Percentiles rank a stretch among this genome's conserved stretches.
phyloP scores from a whole-genome alignment of 192 early-diverging fungal genomes.

The Coemansia nantahalensis region DNA sequence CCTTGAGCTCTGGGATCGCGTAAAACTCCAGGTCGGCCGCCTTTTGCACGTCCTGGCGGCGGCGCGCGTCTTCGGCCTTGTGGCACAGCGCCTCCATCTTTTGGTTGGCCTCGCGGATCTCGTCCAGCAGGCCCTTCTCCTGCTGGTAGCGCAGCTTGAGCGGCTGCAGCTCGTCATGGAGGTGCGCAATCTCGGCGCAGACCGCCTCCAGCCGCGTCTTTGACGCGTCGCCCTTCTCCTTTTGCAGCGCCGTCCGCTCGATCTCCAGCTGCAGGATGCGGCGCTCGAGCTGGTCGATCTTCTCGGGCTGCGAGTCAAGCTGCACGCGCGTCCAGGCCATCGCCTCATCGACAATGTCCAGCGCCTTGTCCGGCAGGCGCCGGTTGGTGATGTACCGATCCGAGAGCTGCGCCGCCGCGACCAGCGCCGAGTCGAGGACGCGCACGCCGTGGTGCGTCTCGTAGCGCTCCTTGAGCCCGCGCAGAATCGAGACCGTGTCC shows the following conservation, averaged over 20 bases:
- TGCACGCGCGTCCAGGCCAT: conserved; percentile 95
- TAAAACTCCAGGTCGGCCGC: conserved; percentile 94
- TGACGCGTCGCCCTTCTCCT: conserved; percentile 88
- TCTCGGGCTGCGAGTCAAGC: conserved; percentile 94
- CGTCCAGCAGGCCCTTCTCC: conserved; percentile 85
- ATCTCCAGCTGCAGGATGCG: conserved; percentile 91
- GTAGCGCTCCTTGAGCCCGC: conserved; percentile 75
- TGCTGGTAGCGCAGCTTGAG: conserved; percentile 80
- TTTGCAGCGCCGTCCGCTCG: conserved; percentile 88
- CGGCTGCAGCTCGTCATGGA: conserved; percentile 87
- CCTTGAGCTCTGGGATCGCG: conserved; percentile 87
- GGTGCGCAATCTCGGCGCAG: conserved; percentile 74
- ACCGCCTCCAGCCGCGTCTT: conserved; percentile 76
- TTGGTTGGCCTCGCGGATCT: conserved; percentile 79
- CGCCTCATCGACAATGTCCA: conserved; percentile 91
- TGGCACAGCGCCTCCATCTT: conserved; percentile 85
- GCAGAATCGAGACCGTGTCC: conserved; percentile 74
- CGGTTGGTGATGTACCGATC: conserved; percentile 77
- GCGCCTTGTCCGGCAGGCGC: conserved; percentile 77
- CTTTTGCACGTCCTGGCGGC: conserved; percentile 74
- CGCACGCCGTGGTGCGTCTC: conserved; percentile 77
- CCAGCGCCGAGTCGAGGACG: conserved; percentile 68
- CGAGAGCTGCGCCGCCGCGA: conserved; percentile 68
- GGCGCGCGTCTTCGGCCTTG: conserved; percentile 85
- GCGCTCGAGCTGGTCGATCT: conserved; percentile 94